A percentile compares a stretch with the other conserved stretches of the same genome.
These are phyloP conservation scores for Colletotrichum godetiae DNA, from an alignment of 2,329 filamentous ascomycete genomes.

Conservation along the genomic window DNA sequence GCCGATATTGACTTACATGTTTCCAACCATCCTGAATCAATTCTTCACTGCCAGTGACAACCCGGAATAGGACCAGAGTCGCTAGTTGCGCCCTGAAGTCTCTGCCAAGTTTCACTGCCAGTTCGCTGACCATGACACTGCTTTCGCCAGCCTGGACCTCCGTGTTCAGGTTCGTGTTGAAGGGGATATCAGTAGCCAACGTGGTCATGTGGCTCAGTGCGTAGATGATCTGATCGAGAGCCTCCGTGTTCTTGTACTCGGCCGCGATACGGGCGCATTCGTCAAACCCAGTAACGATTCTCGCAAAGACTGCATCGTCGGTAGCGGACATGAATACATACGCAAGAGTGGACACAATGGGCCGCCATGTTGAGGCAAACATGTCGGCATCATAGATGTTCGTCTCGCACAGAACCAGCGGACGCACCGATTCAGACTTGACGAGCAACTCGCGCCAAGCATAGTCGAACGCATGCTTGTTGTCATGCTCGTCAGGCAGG, in stretches of 20 bases:
- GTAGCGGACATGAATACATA: conserved; percentile 99
- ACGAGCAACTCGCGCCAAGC: conserved; percentile 95
- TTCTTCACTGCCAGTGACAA: conserved; percentile 86
- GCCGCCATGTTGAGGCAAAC: conserved; percentile 96
- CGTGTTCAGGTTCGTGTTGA: conserved; percentile 90
- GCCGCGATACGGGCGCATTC: conserved; percentile 95
- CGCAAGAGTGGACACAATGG: conserved; percentile 92
- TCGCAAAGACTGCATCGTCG: conserved; percentile 93
- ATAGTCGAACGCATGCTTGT: conserved; percentile 95
- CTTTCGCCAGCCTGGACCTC: conserved; percentile 93
- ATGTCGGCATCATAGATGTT: conserved; percentile 98
- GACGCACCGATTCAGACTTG: conserved; percentile 82
- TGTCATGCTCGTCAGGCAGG: conserved; percentile 95
- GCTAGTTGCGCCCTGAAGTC: conserved; percentile 95
- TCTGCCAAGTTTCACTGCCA: conserved; percentile 93
- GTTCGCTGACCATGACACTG: conserved; percentile 98
- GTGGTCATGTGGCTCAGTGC: conserved; percentile 93
- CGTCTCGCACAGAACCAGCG: conserved; percentile 83
- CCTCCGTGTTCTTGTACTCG: conserved; percentile 84
- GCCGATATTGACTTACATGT: conserved; percentile 65
- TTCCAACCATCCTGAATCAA: conserved; percentile 83
- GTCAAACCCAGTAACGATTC: conserved; percentile 94
- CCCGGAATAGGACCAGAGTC: conserved; percentile 93
- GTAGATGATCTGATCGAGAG: conserved; percentile 91
- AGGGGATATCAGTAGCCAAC: conserved; percentile 78